Evolutionary conservation across 2,329 filamentous ascomycete genomes (phyloP).

Genomic region (Colletotrichum godetiae): DNA sequence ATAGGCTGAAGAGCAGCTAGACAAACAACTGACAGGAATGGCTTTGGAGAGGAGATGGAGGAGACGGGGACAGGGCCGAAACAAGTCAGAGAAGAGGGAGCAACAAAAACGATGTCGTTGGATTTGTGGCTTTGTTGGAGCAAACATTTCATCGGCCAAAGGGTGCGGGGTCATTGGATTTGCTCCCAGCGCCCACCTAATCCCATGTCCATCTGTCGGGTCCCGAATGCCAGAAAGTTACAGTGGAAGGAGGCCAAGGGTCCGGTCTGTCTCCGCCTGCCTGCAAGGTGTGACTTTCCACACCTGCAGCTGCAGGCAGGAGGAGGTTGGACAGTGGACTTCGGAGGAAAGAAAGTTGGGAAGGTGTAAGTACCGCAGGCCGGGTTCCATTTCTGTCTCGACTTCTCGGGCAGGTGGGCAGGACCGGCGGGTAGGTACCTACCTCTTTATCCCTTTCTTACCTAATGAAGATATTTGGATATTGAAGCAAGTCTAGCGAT

Average conservation of each 20-base stretch:
- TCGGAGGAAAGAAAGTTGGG: background rate
- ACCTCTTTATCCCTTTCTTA: background rate
- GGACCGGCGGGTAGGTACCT: background rate
- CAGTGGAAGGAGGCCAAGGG: background rate
- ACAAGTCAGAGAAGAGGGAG: background rate
- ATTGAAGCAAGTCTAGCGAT: background rate
- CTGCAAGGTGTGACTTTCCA: background rate
- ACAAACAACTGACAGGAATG: background rate
- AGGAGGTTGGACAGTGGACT: background rate
- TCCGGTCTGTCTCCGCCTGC: background rate
- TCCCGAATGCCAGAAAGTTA: background rate
- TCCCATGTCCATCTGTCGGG: background rate
- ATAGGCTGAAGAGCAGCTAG: background rate
- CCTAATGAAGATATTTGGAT: background rate
- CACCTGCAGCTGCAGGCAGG: background rate
- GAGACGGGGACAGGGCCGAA: background rate
- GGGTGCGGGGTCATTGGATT: constrained; percentile 16
- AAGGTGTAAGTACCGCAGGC: background rate
- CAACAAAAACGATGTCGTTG: background rate
- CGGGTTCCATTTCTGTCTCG: background rate
- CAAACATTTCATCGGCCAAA: constrained; percentile 12
- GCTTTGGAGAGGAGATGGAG: background rate
- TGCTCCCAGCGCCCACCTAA: no score
- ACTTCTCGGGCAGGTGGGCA: background rate
- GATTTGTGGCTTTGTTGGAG: background rate